Evolutionary conservation across 2,329 filamentous ascomycete species (phyloP).

Genomic region (Verticillium zaregamsianum): DNA sequence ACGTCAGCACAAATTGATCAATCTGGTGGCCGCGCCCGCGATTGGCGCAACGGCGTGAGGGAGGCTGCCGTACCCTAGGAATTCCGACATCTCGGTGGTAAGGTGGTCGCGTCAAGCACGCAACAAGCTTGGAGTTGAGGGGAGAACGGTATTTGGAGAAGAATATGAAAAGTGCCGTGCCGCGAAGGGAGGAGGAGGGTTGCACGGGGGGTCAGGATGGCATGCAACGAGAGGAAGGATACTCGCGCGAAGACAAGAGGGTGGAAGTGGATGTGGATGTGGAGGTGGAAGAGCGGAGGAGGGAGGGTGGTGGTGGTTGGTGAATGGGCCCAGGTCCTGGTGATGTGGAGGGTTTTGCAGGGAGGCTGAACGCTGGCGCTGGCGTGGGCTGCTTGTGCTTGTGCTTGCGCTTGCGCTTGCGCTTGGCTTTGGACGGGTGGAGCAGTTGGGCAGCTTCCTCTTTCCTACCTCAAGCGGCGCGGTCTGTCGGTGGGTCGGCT

Average conservation of each 20-base stretch:
- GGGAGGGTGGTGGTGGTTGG: not conserved
- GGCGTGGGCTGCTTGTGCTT: not conserved
- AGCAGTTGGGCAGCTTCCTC: no score
- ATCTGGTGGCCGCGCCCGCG: not conserved
- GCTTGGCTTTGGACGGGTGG: no score
- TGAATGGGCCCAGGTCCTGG: not conserved
- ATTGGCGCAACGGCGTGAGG: constrained; percentile 2
- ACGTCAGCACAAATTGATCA: constrained; percentile 22
- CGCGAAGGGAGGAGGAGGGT: not conserved
- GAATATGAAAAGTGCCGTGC: not conserved
- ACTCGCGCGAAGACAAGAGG: not conserved
- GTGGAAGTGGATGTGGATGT: not conserved
- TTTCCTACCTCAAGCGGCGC: no score
- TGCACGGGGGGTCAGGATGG: not conserved
- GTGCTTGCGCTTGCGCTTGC: no score
- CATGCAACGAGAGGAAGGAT: not conserved
- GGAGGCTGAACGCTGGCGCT: not conserved
- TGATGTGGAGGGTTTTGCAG: not conserved
- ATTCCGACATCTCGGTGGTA: constrained; percentile 50
- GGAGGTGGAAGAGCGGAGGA: not conserved
- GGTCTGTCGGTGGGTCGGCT: no score
- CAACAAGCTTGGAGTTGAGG: constrained; percentile 22
- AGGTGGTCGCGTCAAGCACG: constrained; percentile 36
- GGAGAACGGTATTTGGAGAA: not conserved
- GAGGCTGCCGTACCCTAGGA: constrained; percentile 47